Percentiles rank a stretch among this genome's conserved stretches.
Conservation (phyloP, 768 basidiomycete species). For the Crepidotus variabilis region DNA sequence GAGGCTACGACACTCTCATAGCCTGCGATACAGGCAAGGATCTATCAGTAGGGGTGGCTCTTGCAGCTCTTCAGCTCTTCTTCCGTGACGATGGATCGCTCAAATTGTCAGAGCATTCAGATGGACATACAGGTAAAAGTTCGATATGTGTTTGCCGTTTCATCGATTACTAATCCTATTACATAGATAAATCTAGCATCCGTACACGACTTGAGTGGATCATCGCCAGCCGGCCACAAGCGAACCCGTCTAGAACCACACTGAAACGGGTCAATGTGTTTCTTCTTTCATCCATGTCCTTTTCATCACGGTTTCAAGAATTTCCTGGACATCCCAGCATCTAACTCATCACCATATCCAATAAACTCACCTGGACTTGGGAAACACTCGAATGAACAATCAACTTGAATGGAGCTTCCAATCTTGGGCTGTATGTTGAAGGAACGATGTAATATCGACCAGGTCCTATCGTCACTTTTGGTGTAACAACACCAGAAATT, state of each 20-base stretch:
- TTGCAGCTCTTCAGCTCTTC: constrained; percentile 53
- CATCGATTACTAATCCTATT: background rate
- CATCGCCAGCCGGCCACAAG: constrained; percentile 65
- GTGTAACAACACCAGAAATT: constrained; percentile 66
- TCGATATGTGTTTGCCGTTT: background rate
- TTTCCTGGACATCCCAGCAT: background rate
- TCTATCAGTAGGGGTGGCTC: constrained; percentile 55
- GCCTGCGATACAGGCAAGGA: constrained; percentile 61
- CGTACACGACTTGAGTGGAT: constrained; percentile 83
- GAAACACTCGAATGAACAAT: constrained; percentile 51
- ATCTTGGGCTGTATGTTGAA: constrained; percentile 65
- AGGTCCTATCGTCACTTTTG: constrained; percentile 42
- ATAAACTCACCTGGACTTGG: constrained; percentile 11
- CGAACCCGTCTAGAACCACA: constrained; percentile 81
- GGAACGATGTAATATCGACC: constrained; percentile 75
- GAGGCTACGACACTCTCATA: constrained; percentile 38
- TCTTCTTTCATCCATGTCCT: constrained; percentile 17
- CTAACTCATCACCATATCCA: background rate
- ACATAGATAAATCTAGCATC: constrained; percentile 51
- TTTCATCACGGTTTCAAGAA: background rate
- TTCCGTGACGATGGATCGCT: constrained; percentile 52
- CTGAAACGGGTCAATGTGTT: constrained; percentile 43
- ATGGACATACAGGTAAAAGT: background rate
- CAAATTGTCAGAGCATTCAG: constrained; percentile 8
- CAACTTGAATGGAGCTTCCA: constrained; percentile 54